Conservation (phyloP, 2,329 filamentous ascomycete genomes). For the Tolypocladium amazonense region DNA sequence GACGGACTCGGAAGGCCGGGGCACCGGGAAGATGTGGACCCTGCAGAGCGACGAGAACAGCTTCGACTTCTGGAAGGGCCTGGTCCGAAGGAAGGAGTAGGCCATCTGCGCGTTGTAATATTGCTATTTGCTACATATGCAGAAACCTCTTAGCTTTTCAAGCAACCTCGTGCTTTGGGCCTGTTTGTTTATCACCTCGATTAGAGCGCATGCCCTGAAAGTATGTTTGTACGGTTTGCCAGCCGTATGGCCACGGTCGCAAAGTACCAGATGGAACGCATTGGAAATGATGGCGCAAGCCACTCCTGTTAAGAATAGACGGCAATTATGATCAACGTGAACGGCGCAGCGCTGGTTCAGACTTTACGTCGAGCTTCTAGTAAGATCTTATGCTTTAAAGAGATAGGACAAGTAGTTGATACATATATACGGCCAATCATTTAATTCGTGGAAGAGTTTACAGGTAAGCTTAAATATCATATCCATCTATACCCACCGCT, state of each 20-base stretch:
- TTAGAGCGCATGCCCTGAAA: too few relatives aligned
- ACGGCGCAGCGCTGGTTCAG: not conserved
- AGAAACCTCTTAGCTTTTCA: too few relatives aligned
- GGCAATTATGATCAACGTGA: not conserved
- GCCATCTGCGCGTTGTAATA: not conserved
- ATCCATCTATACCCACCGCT: not conserved
- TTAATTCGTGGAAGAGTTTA: not conserved
- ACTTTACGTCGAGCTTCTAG: not conserved
- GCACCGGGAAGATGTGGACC: constrained; percentile 68
- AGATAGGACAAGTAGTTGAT: not conserved
- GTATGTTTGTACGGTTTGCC: not conserved
- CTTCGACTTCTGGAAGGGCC: constrained; percentile 90
- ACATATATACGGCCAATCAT: not conserved
- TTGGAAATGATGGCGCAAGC: not conserved
- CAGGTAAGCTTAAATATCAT: not conserved
- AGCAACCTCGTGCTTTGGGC: too few relatives aligned
- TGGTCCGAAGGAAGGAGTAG: constrained; percentile 70
- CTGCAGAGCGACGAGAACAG: constrained; percentile 96
- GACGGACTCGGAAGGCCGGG: constrained; percentile 58
- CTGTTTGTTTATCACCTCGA: too few relatives aligned
- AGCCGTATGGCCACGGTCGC: not conserved
- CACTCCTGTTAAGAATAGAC: not conserved
- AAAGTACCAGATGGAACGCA: not conserved
- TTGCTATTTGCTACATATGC: not conserved
- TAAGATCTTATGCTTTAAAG: not conserved